Base-by-base conservation (phyloP, 179 eudicot genomes). In the Camellia oleifera region DNA sequence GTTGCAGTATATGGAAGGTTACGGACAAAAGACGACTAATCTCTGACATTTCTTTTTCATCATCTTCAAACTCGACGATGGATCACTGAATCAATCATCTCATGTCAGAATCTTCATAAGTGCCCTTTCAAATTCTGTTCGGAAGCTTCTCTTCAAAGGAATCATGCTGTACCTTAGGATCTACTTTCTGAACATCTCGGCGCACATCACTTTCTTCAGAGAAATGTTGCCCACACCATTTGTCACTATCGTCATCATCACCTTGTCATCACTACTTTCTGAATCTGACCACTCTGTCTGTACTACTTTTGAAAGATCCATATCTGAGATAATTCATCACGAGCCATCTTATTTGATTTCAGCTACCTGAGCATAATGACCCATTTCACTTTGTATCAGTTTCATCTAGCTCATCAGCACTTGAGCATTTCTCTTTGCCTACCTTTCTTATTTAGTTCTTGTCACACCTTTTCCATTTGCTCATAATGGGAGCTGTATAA, bases 1-100 rank as follows among this genome's bases (percentile, higher is more conserved):
- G 92, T 94, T 77, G 98, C 87, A 76, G 92, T 86, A 84, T 91
- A 96, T 52, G 97, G 97, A 64, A 94, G 93, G 84, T 96, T 96
- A 46, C 97, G 92, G 40, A 96, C 91, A 88, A 89, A 79, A 96
- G 97, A 62, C 99, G 94, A 72, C 93, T 87, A 72, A 86, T 84
- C 76, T 86, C 89, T 67, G 85, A 83, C 84, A 77, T 81, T 71
- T 82, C 90, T 81, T 78, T 89, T 72, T 81, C 79, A 80, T 82
- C 82, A 81, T 86, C 89, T 66, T 76, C 40, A 69, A 45, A 74
- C 79, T 86, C 53, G 86, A 80, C 73, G 82, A 81, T 44, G 86
- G 85, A 40, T 84, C 84, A 69, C 17, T 3, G 74, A 45, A 69
- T 87, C 78, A 82, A 75, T 74, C 42, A 74, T 79, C 64, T 80